Conservation (phyloP, 768 basidiomycete genomes). For the Lyophyllum atratum region DNA sequence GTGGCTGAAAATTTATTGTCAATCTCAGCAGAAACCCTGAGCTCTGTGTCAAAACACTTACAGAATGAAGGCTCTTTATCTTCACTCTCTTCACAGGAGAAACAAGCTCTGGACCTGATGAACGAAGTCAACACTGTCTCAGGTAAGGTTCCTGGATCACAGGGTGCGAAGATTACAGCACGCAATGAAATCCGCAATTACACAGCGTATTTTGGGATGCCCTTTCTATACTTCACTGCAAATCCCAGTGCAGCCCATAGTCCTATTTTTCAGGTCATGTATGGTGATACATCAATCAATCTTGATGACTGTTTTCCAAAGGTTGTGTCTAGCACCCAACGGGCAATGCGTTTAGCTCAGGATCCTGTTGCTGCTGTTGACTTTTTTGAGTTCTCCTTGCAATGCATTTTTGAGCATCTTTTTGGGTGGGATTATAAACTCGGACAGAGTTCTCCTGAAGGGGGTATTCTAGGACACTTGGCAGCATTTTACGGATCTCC, state of each 20-base stretch:
- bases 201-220: slow-evolving; percentile 35
- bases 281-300: slow-evolving; percentile 33
- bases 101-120: slow-evolving; percentile 22
- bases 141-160: slow-evolving; percentile 29
- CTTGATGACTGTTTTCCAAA: slow-evolving; percentile 28
- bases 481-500: too few species aligned
- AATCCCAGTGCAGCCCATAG: slow-evolving; percentile 40
- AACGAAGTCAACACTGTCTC: slow-evolving; percentile 20
- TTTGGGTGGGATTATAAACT: too few species aligned
- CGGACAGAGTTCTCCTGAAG: too few species aligned
- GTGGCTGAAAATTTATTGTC: slow-evolving; percentile 25
- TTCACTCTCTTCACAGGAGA: slow-evolving; percentile 27
- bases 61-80: slow-evolving; percentile 17
- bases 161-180: slow-evolving; percentile 24
- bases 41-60: slow-evolving; percentile 23
- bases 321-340: slow-evolving; percentile 31
- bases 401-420: too few species aligned
- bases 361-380: slow-evolving; percentile 39
- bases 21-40: slow-evolving; percentile 71
- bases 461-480: too few species aligned
- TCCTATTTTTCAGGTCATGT: slow-evolving; percentile 33
- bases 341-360: slow-evolving; percentile 32
- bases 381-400: slow-evolving; percentile 29
- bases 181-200: slow-evolving; percentile 40
- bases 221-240: slow-evolving; percentile 44